Conservation (phyloP, 208 protist species). For the Kentomonas sorsogonicus region DNA sequence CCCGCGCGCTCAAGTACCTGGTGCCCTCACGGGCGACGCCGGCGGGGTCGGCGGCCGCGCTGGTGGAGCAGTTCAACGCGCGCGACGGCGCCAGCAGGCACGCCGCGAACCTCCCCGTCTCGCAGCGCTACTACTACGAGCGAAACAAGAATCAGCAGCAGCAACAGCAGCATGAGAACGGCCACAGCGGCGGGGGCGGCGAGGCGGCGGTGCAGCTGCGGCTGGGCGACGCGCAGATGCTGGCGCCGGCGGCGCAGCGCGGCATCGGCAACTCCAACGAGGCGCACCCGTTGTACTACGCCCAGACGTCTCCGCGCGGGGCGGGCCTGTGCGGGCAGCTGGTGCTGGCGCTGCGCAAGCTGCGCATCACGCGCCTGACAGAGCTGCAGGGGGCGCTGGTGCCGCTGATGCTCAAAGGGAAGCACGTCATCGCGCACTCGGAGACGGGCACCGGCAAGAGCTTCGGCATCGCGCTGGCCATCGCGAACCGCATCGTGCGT, state of each 20-base stretch:
- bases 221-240: conserved; percentile 74
- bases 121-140: conserved; percentile 76
- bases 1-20: conserved; percentile 2
- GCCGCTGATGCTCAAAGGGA: conserved; percentile 77
- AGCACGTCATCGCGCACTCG: conserved; percentile 86
- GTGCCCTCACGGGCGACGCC: background rate
- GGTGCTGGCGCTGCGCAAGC: conserved; percentile 52
- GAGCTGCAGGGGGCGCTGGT: conserved; percentile 85
- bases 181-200: background rate
- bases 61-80: conserved; percentile 56
- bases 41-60: conserved; percentile 36
- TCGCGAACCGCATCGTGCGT: conserved; percentile 78
- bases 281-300: conserved; percentile 81
- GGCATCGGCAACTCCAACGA: conserved; percentile 71
- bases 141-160: conserved; percentile 5
- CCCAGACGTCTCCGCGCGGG: conserved; percentile 58
- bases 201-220: conserved; percentile 41
- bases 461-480: conserved; percentile 84
- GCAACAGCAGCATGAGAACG: background rate
- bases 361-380: conserved; percentile 69
- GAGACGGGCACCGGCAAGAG: conserved; percentile 88
- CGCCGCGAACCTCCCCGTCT: conserved; percentile 65
- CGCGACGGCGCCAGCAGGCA: conserved; percentile 28
- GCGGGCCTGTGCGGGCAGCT: conserved; percentile 74
- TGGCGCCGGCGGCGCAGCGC: conserved; percentile 47